These are phyloP conservation scores for Athelia psychrophila DNA, from an alignment of 1,284 basidiomycete species.

Conservation along the genomic window DNA sequence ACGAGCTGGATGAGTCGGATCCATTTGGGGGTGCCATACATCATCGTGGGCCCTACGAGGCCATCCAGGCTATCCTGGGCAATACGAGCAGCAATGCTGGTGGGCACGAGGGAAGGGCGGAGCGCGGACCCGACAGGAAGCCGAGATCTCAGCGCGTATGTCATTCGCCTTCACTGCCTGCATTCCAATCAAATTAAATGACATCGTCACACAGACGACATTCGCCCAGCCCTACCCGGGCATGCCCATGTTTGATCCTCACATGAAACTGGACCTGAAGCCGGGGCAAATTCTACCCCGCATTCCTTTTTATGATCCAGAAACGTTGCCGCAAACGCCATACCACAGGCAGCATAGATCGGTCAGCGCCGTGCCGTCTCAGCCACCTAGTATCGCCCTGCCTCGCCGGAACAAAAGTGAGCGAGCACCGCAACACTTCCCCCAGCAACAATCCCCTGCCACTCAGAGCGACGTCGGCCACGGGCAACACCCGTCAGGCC, in stretches of 20 bases:
- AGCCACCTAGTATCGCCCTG: not conserved
- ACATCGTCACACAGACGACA: not conserved
- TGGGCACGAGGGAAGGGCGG: not conserved
- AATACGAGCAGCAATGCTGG: not conserved
- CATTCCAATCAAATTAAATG: not conserved
- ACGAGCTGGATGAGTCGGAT: slow-evolving; percentile 71
- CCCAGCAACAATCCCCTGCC: not conserved
- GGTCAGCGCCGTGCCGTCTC: not conserved
- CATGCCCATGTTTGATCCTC: slow-evolving; percentile 3
- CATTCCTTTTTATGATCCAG: not conserved
- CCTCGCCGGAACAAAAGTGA: not conserved
- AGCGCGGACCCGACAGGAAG: not conserved
- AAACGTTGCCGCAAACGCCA: not conserved
- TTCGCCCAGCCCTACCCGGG: slow-evolving; percentile 1
- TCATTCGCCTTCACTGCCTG: too few relatives aligned
- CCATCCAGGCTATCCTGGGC: slow-evolving; percentile 22
- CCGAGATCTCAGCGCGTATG: not conserved
- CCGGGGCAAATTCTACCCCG: slow-evolving; percentile 51
- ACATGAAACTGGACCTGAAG: slow-evolving; percentile 41
- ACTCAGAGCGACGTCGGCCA: not conserved
- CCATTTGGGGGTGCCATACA: slow-evolving; percentile 57
- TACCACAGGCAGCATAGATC: not conserved
- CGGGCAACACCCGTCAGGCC: not conserved
- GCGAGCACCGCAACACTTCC: not conserved
- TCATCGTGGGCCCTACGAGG: slow-evolving; percentile 70